Evolutionary conservation across 345 rosid genomes (phyloP).

Genomic region (Erodium maritimum): DNA sequence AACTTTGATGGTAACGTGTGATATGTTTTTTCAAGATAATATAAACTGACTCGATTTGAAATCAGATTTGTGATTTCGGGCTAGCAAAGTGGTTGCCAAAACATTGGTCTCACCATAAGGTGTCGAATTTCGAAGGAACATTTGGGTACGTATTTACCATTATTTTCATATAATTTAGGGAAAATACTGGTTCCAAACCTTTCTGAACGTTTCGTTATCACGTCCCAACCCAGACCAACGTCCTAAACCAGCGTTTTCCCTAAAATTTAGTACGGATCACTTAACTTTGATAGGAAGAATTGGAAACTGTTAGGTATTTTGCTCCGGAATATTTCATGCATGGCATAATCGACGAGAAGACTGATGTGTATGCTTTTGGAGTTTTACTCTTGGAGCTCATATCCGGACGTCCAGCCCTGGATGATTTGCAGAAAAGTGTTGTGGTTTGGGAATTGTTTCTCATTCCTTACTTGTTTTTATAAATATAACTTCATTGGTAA

Average conservation of each 20-base stretch:
- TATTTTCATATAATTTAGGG: too few relatives aligned
- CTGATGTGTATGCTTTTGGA: slow-evolving; percentile 81
- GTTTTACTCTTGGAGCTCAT: slow-evolving; percentile 85
- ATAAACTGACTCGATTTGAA: too few relatives aligned
- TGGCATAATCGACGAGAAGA: slow-evolving; percentile 87
- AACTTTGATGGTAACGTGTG: too few relatives aligned
- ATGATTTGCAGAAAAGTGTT: slow-evolving; percentile 53
- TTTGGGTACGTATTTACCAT: slow-evolving; percentile 48
- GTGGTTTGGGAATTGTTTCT: slow-evolving; percentile 58
- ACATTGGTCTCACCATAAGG: slow-evolving; percentile 72
- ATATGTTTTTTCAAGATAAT: too few relatives aligned
- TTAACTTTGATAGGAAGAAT: too few relatives aligned
- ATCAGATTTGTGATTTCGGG: slow-evolving; percentile 86
- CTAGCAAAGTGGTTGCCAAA: slow-evolving; percentile 91
- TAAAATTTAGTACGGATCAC: too few relatives aligned
- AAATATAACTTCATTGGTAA: too few relatives aligned
- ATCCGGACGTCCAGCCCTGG: slow-evolving; percentile 66
- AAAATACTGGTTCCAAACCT: too few relatives aligned
- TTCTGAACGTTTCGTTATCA: too few relatives aligned
- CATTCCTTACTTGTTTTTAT: too few relatives aligned
- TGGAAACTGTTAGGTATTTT: slow-evolving; percentile 55
- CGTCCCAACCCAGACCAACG: too few relatives aligned
- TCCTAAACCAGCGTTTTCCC: too few relatives aligned
- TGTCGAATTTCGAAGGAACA: slow-evolving; percentile 90
- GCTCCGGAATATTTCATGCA: slow-evolving; percentile 96